Evolutionary conservation across 2,329 filamentous ascomycete genomes (phyloP), one percentile per base, ranked within the genome.

Genomic region (Arthroderma sp.): DNA sequence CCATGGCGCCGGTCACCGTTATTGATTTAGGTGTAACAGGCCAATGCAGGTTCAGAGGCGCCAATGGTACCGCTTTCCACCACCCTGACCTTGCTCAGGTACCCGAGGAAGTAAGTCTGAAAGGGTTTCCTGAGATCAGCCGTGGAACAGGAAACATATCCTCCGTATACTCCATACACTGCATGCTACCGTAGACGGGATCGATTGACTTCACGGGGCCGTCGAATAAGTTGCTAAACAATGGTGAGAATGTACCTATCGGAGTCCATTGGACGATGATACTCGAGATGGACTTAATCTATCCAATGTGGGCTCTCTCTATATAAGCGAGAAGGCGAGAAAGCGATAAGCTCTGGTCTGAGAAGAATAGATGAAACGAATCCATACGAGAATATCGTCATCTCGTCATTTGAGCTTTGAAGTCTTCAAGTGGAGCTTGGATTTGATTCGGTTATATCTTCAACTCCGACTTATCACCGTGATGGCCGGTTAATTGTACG

Each of bases 21-120:
- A 47, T 47, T 47, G 41, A 47, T 47, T 47, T 23, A 47, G 41
- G 41, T 47, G 41, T 47, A 47, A 47, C 41, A 23, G 41, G 21
- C 41, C 41, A 47, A 47, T 47, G 41, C 41, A 47, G 41, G 41
- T 25, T 47, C 41, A 47, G 21, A 15, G 23, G 9, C 41, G 19
- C 19, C 41, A n/a, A 43, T 43, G 39, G 39, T 19, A 43, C 39
- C 21, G 21, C 19, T 19, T 25, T 25, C 13, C 41, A 47, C 21
- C 41, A 25, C 41, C 41, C 41, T 47, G 41, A 23, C 41, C 41
- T 47, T 47, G 41, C 41, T 47, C 41, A 47, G 41, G 41, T 47
- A 47, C 41, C 41, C 41, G 41, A 47, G 41, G 41, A 9, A 3
- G 41, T 25, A 47, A 47, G n/a, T n/a, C 19, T 21, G 19, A 21